Conservation (phyloP, 1,284 basidiomycete species). For the Ustilago bromivora region DNA sequence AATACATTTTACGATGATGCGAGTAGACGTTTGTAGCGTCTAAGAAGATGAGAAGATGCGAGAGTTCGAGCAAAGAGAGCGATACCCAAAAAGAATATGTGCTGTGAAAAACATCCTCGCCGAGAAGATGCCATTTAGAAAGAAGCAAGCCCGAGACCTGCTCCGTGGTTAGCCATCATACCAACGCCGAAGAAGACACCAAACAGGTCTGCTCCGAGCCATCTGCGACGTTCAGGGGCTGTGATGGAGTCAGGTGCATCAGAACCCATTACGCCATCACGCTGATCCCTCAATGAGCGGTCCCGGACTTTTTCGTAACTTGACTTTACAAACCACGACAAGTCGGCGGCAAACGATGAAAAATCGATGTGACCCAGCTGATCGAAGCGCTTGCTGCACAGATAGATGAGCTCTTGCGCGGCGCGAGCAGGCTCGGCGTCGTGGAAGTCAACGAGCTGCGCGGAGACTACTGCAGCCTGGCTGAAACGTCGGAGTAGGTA, state of each 20-base stretch:
- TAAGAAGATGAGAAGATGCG: not conserved
- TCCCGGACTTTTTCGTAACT: conserved; percentile 36
- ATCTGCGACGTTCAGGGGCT: conserved; percentile 17
- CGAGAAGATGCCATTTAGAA: not conserved
- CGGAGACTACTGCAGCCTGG: conserved; percentile 28
- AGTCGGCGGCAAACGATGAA: conserved; percentile 19
- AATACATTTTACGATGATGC: not conserved
- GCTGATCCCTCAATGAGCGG: conserved; percentile 17
- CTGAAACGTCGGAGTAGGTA: conserved; percentile 39
- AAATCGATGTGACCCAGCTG: conserved; percentile 21
- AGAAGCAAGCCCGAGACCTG: not conserved
- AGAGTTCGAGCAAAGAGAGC: not conserved
- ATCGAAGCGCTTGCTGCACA: conserved; percentile 44
- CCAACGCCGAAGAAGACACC: conserved; percentile 46
- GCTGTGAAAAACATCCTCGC: no score
- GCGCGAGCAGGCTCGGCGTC: conserved; percentile 30
- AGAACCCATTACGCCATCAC: conserved; percentile 10
- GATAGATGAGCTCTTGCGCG: conserved; percentile 40
- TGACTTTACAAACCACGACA: conserved; percentile 32
- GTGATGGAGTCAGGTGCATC: conserved; percentile 16
- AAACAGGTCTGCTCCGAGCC: conserved; percentile 33
- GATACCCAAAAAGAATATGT: not conserved
- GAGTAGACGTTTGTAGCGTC: not conserved
- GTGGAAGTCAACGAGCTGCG: conserved; percentile 33
- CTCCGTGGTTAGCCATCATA: not conserved